Evolutionary conservation across 352 stramenopile genomes (phyloP).

Genomic region (Peronosclerospora sorghi): DNA sequence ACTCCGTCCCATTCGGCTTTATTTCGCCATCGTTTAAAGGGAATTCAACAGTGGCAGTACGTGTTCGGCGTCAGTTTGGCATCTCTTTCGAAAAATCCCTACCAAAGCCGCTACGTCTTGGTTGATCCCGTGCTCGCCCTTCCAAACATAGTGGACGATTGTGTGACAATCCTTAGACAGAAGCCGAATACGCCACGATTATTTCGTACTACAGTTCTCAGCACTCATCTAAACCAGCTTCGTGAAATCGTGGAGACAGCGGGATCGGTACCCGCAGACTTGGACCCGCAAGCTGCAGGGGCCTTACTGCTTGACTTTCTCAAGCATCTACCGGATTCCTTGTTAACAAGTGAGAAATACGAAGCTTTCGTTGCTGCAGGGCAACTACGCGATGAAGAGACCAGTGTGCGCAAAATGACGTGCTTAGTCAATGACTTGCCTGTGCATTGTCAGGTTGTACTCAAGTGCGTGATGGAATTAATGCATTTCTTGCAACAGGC

Average conservation of each 20-base stretch:
- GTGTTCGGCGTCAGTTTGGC: slow-evolving; percentile 65
- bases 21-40: slow-evolving; percentile 63
- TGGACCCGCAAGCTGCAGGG: slow-evolving; percentile 53
- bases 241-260: slow-evolving; percentile 67
- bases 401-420: slow-evolving; percentile 65
- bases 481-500: slow-evolving; percentile 56
- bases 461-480: slow-evolving; percentile 57
- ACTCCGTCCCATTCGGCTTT: slow-evolving; percentile 38
- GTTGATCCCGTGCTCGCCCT: slow-evolving; percentile 65
- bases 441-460: slow-evolving; percentile 50
- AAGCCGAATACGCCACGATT: slow-evolving; percentile 54
- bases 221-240: slow-evolving; percentile 55
- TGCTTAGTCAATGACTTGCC: slow-evolving; percentile 72
- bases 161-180: slow-evolving; percentile 52
- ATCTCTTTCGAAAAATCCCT: slow-evolving; percentile 71
- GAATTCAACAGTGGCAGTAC: slow-evolving; percentile 77
- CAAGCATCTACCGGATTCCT: slow-evolving; percentile 58
- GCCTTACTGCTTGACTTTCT: slow-evolving; percentile 73
- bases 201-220: slow-evolving; percentile 71
- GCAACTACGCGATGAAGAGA: slow-evolving; percentile 56
- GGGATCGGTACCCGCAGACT: slow-evolving; percentile 39
- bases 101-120: slow-evolving; percentile 66
- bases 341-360: slow-evolving; percentile 72
- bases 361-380: slow-evolving; percentile 70
- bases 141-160: slow-evolving; percentile 71